Conservation (phyloP, 2,329 filamentous ascomycete species). For the Cladosporium cucumerinum region DNA sequence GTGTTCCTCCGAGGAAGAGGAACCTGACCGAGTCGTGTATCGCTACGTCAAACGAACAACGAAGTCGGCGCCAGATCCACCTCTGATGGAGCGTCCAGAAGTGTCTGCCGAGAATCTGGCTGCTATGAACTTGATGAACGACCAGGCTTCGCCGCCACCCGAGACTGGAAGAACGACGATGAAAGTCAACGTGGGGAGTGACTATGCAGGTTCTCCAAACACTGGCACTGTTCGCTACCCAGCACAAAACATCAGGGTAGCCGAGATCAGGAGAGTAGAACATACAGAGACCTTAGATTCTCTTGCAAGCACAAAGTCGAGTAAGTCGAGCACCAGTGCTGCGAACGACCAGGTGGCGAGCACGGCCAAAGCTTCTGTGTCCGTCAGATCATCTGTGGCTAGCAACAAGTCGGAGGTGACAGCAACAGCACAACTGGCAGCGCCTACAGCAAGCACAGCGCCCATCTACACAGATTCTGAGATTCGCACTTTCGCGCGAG, state of each 20-base stretch:
- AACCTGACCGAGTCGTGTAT: conserved; percentile 10
- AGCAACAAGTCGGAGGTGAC: not conserved
- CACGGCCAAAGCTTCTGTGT: not conserved
- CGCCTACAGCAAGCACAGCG: not conserved
- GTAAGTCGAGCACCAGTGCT: not conserved
- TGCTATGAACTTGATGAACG: conserved; percentile 17
- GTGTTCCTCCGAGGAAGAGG: not conserved
- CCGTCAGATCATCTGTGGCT: not conserved
- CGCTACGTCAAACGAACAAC: conserved; percentile 14
- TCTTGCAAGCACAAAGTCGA: not conserved
- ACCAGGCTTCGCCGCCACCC: not conserved
- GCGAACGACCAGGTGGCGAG: not conserved
- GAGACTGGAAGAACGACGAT: not conserved
- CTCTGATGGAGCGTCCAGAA: conserved; percentile 2
- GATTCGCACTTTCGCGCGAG: conserved; percentile 32
- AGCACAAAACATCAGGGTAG: not conserved
- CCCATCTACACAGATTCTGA: conserved; percentile 20
- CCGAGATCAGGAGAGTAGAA: not conserved
- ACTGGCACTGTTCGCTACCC: not conserved
- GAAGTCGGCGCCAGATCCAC: not conserved
- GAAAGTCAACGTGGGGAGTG: not conserved
- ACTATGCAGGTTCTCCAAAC: not conserved
- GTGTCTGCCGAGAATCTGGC: conserved; percentile 15
- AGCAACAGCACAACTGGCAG: not conserved
- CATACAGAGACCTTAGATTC: not conserved